Base-by-base conservation (phyloP, 495 filamentous ascomycete genomes). In the Aspergillus cavernicola region DNA sequence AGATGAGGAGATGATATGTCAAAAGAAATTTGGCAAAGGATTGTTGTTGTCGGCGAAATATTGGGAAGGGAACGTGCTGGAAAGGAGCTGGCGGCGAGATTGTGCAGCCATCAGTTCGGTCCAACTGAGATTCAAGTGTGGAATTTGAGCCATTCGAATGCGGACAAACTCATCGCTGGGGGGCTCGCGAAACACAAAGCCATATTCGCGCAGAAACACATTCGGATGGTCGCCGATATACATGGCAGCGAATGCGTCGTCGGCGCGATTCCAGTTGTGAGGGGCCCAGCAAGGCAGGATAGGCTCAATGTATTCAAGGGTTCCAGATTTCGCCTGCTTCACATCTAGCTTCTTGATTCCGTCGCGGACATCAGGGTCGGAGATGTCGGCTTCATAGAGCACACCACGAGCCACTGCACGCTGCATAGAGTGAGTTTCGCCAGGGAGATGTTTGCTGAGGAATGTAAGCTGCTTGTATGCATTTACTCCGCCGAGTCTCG, bases 371-470 rank as follows among this genome's bases (percentile, higher is more conserved):
- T 60, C 53, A 24, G 53, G 48, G 20, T 56, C 28, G 2, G 26
- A 41, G 6, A 56, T 20, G 23, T 36, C 31, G 13, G 50, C 45
- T 28, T 60, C 58, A 28, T 53, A 56, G 5, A 60, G 15, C 18
- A 60, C 38, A 10, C 50, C 44, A 39, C 58, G 48, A 19, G 58
- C 52, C 16, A 43, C 31, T 13, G 58, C 58, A 12, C 53, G 58
- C 53, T 56, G 58, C 42, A 56, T n/a, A 9, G 58, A 44, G n/a
- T 57, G 58, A 29, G 42, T 29, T 26, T 60, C 58, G 10, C 58
- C 58, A 13, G 58, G 58, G 19, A 60, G 50, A 39, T 56, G 57
- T 2, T 45, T 41, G 1, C 35, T 42, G 7, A 60, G 58, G 31
- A 56, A 60, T 20, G 42, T 49, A 18, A 60, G n/a, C 29, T 60